Evolutionary conservation across 2,329 filamentous ascomycete genomes (phyloP).

Genomic region (Talaromyces sp.): DNA sequence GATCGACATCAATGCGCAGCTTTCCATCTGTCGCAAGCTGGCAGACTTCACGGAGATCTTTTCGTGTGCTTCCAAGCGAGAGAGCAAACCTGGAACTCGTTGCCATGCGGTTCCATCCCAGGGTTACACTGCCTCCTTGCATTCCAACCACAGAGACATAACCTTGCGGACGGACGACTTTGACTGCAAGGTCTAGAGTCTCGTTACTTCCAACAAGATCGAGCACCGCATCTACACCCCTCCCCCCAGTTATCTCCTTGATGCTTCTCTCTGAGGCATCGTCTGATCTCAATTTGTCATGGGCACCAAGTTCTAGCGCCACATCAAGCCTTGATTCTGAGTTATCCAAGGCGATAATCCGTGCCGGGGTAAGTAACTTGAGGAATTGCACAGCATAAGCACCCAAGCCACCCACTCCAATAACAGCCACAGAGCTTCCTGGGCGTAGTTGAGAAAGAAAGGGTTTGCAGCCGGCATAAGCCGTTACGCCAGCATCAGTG

Average conservation of each 20-base stretch:
- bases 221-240: constrained; percentile 19
- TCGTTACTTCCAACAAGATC: constrained; percentile 19
- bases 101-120: constrained; percentile 21
- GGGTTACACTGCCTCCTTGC: constrained; percentile 17
- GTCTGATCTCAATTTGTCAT: constrained; percentile 13
- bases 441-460: constrained; percentile 17
- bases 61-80: constrained; percentile 17
- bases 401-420: constrained; percentile 19
- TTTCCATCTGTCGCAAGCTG: constrained; percentile 15
- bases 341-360: constrained; percentile 18
- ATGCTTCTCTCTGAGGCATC: constrained; percentile 12
- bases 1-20: constrained; percentile 19
- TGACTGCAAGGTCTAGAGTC: constrained; percentile 13
- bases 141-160: constrained; percentile 19
- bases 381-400: constrained; percentile 18
- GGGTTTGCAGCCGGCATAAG: constrained; percentile 17
- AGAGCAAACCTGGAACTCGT: constrained; percentile 21
- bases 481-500: constrained; percentile 20
- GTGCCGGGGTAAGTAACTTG: constrained; percentile 11
- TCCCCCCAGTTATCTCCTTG: constrained; percentile 16
- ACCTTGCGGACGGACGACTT: constrained; percentile 15
- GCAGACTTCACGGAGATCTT: constrained; percentile 20
- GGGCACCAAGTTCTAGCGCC: constrained; percentile 17
- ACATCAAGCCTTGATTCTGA: constrained; percentile 12
- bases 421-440: constrained; percentile 15